Percentiles rank a stretch among this genome's conserved stretches.
phyloP scores from a whole-genome alignment of 495 filamentous ascomycete species.

The Talaromyces borbonicus region DNA sequence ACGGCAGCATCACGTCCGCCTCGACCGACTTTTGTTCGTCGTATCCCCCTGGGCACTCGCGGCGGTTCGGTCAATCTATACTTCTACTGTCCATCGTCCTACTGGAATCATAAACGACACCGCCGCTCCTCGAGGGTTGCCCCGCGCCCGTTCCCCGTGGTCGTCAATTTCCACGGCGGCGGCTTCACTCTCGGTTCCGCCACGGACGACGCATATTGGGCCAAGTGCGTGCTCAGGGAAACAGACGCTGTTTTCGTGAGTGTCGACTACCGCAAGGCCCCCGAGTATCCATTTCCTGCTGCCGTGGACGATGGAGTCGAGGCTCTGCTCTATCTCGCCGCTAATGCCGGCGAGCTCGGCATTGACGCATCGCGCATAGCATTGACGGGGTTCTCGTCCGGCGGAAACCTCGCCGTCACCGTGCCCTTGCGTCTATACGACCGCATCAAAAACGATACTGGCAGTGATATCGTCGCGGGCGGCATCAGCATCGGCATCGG shows the following conservation, averaged over 20 bases:
- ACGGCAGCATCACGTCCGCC: constrained; percentile 66
- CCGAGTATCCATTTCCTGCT: constrained; percentile 67
- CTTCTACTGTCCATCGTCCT: constrained; percentile 71
- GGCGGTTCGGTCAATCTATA: constrained; percentile 51
- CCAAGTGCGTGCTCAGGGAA: constrained; percentile 40
- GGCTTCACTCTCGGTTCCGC: constrained; percentile 65
- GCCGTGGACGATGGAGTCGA: constrained; percentile 69
- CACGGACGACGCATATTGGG: constrained; percentile 66
- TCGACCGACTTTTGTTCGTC: constrained; percentile 52
- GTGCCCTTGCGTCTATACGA: constrained; percentile 56
- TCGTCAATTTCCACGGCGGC: constrained; percentile 71
- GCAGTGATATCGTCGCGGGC: constrained; percentile 11
- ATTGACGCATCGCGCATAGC: constrained; percentile 56
- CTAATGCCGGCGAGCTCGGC: constrained; percentile 43
- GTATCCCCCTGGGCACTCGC: constrained; percentile 46
- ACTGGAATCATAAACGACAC: constrained; percentile 22
- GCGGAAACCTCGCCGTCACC: constrained; percentile 77
- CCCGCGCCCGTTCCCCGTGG: constrained; percentile 37
- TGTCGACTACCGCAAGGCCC: constrained; percentile 69
- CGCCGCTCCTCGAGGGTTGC: neutral
- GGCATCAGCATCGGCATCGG: no score
- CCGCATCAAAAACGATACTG: constrained; percentile 16
- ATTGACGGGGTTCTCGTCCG: constrained; percentile 77
- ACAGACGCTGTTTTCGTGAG: constrained; percentile 55
- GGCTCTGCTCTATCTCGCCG: constrained; percentile 54